Base-by-base conservation (phyloP, 2,329 filamentous ascomycete species). In the Phoma sp. region DNA sequence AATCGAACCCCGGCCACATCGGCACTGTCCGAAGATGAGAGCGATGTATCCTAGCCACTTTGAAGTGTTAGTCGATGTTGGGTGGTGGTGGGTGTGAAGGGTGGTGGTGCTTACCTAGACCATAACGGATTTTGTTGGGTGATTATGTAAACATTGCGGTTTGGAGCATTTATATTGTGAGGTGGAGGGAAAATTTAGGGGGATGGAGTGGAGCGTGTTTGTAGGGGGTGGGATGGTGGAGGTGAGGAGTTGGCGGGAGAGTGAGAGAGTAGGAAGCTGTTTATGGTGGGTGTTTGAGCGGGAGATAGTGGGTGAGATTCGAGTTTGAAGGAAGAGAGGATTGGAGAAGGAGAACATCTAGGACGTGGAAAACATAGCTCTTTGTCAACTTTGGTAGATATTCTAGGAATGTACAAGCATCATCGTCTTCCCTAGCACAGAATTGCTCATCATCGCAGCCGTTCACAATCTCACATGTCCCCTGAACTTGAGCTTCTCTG, bases 11-110 rank as follows among this genome's bases (percentile, higher is more conserved):
- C 36, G 48, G 29, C 36, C 38, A 29, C 32, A 31, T 43, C 47
- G 38, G 38, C 46, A 13, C 46, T 50, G 17, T 17, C 17, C 29
- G 31, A 24, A 1, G 22, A n/a, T 51, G 48, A 51, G 48, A 51
- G 48, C 48, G 48, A 43, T 33, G 27, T 31, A 51, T 51, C 48
- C 48, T 44, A 51, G 48, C 48, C 48, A 51, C 47, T 41, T n/a
- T 24, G 25, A 7, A 15, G 0, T 37, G 38, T 22, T 35, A 31
- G 17, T 19, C 7, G 33, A 33, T 4, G 49, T 33, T n/a, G 6
- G 13, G 32, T 6, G 4, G 3, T 33, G 15, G 13, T n/a, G 15
- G 17, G 6, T n/a, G 32, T 17, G 17, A 17, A 8, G 13, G 15
- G 32, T 10, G 32, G 32, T 33, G 15, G 10, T 9, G 35, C 35